Base-by-base conservation (phyloP, 768 basidiomycete genomes). In the Kondoa malvinella region DNA sequence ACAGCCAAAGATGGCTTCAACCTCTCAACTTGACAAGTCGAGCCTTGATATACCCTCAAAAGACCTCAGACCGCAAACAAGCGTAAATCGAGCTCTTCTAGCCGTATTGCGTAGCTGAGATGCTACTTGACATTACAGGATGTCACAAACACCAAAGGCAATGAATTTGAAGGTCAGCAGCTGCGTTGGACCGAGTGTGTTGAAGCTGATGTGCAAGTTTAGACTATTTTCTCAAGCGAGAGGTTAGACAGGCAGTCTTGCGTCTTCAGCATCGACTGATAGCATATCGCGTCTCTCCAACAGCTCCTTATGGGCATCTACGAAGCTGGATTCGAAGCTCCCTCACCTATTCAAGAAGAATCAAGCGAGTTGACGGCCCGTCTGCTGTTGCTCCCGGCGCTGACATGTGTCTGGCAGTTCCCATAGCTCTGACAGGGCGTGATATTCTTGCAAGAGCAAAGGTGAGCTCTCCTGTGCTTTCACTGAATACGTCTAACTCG, bases 251-350 rank as follows among this genome's bases (percentile, higher is more conserved):
- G 8, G 25, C 67, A 4, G 4, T 26, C 33, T 29, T 3, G 34
- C 8, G 16, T 15, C 15, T 27, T 4, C 16, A 30, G 66, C 4
- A 4, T n/a, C 31, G n/a, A n/a, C 61, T 50, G 21, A 60, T 33
- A 16, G 34, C 8, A 66, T 12, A 8, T 25, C 17, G 17, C 57
- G 2, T 8, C 92, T 76, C 88, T 92, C 85, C 84, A 80, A 67
- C 85, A 94, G 72, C 85, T 99, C 70, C 85, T 99, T 77, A 97
- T 99, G 94, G 94, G 94, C 75, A 95, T 97, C 77, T 99, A 92
- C 74, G 92, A 96, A 80, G 95, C 92, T 72, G 94, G 94, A 67
- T 94, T 92, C 77, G 94, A 97, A 79, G 86, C 82, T 73, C 94
- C 94, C 57, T 94, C 90, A 29, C 94, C 94, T 70, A 96, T 99